These are phyloP conservation scores for Lotmaria passim DNA, from an alignment of 208 protist species.

Conservation along the genomic window DNA sequence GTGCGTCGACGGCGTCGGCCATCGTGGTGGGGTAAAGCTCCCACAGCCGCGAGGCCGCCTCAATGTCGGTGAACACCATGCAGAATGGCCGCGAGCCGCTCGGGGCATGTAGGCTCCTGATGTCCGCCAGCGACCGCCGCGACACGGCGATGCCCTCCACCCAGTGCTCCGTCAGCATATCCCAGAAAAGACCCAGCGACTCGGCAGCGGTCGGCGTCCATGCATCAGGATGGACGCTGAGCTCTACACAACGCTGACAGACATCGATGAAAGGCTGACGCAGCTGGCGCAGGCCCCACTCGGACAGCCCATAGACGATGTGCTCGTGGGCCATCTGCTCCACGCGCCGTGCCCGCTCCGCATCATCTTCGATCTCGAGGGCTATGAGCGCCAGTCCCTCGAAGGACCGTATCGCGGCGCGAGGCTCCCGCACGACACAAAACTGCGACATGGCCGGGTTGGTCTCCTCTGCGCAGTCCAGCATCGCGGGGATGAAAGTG, in stretches of 20 bases:
- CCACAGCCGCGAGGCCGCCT: slow-evolving; percentile 57
- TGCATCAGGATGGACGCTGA: not conserved
- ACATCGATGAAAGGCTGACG: slow-evolving; percentile 17
- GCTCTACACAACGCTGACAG: not conserved
- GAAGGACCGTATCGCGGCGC: slow-evolving; percentile 2
- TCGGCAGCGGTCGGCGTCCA: slow-evolving; percentile 1
- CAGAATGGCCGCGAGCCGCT: slow-evolving; percentile 15
- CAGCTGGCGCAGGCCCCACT: slow-evolving; percentile 1
- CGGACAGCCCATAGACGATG: slow-evolving; percentile 5
- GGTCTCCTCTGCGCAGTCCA: slow-evolving; percentile 5
- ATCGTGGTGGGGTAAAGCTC: slow-evolving; percentile 39
- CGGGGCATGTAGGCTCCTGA: slow-evolving; percentile 2
- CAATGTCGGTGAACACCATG: slow-evolving; percentile 62
- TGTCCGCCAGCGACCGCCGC: not conserved
- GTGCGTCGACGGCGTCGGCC: slow-evolving; percentile 37
- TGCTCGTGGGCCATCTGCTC: slow-evolving; percentile 5
- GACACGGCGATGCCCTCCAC: not conserved
- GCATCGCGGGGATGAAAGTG: slow-evolving; percentile 7
- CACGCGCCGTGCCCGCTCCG: not conserved
- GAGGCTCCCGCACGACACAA: slow-evolving; percentile 10
- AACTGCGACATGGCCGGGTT: slow-evolving; percentile 15
- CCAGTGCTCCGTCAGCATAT: slow-evolving; percentile 8
- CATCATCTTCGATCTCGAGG: not conserved
- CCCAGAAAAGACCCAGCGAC: slow-evolving; percentile 12
- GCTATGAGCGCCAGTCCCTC: not conserved